Evolutionary conservation across 140 eudicot species (phyloP), one percentile per base, ranked within the genome.

Genomic region (Cichorium intybus): DNA sequence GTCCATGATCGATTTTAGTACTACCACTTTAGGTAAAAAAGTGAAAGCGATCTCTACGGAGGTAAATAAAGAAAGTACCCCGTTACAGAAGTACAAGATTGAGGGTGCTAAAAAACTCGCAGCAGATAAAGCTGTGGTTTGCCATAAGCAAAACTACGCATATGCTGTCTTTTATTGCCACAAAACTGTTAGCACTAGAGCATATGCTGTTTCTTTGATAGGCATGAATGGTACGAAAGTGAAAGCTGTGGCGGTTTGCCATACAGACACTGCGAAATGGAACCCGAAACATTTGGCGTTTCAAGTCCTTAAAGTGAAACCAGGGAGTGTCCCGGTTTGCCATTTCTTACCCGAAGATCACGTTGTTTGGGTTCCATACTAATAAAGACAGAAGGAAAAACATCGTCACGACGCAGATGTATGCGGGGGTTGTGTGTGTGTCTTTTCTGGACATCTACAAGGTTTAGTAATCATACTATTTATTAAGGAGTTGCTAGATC

Each of bases 91-190:
- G 41, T 82, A 66, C 46, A 61, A 5, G 24, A 66, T 82, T 33
- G 60, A 7, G 4, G 56, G 17, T 0, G 63, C 51, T 4, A 82
- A 49, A 23, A 75, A 70, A 48, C 12, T 75, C 7, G 60, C 16
- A 0, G 69, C 66, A 22, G 60, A 47, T 5, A 60, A 70, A 37
- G 60, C 77, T 0, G 68, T 77, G 10, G 81, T 57, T 10, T 83
- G 83, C 70, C 85, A 80, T 59, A 83, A 65, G 79, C 76, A 41
- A 57, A 77, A 60, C 39, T 80, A 80, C 35, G 68, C 54, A 0
- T 80, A 80, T 10, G 84, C 83, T 0, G 86, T 79, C 31, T 83
- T 79, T 58, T 79, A 68, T 37, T 83, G 89, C 68, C 89, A 83
- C 37, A 73, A 60, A 27, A 53, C 74, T 3, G 17, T 53, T 10